Evolutionary conservation across 768 basidiomycete species (phyloP).

Genomic region (Crepidotus variabilis): DNA sequence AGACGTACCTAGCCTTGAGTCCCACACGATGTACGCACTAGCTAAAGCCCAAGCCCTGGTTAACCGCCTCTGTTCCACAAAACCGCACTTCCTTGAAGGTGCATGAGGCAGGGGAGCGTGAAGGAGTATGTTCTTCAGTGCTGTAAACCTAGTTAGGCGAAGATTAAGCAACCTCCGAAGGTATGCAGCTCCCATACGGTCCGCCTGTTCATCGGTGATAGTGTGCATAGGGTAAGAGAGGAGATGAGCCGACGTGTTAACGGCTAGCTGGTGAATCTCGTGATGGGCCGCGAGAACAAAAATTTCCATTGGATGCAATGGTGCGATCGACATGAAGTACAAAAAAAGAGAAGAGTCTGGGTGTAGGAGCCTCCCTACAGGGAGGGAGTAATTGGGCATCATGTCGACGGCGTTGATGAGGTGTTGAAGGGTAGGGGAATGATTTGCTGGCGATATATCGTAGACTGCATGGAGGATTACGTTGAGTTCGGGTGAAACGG

Average conservation of each 20-base stretch:
- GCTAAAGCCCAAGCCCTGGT: constrained; percentile 30
- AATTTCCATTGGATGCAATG: constrained; percentile 30
- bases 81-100: constrained; percentile 22
- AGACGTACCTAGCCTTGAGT: constrained; percentile 25
- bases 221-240: constrained; percentile 26
- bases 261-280: constrained; percentile 32
- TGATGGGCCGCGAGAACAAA: constrained; percentile 35
- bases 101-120: constrained; percentile 23
- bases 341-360: constrained; percentile 22
- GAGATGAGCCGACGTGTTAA: constrained; percentile 31
- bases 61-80: constrained; percentile 24
- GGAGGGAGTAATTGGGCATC: constrained; percentile 18
- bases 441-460: constrained; percentile 42
- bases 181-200: constrained; percentile 35
- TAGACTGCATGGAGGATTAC: constrained; percentile 53
- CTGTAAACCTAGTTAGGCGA: constrained; percentile 27
- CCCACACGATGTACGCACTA: constrained; percentile 27
- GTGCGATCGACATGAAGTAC: constrained; percentile 27
- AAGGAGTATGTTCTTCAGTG: constrained; percentile 28
- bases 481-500: constrained; percentile 43
- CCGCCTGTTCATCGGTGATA: constrained; percentile 33
- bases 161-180: constrained; percentile 34
- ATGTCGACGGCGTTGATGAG: constrained; percentile 39
- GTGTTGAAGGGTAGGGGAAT: constrained; percentile 44
- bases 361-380: constrained; percentile 17